Conservation (phyloP, 202 grass and related monocot species). For the Hordeum pubiflorum region DNA sequence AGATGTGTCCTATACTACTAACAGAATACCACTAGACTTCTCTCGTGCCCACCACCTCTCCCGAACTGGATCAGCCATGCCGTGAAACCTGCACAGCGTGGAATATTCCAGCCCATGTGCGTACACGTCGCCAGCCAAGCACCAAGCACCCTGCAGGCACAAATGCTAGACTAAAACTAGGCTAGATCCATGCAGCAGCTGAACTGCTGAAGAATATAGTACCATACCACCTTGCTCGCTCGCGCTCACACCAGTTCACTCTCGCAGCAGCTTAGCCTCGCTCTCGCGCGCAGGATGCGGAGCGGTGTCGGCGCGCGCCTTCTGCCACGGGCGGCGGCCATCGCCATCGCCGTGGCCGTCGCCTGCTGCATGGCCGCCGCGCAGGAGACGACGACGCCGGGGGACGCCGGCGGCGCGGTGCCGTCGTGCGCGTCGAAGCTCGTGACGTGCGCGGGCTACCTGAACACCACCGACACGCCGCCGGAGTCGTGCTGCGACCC, state of each 20-base stretch:
- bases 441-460: slow-evolving; percentile 42
- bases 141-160: not conserved
- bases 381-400: not conserved
- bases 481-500: slow-evolving; percentile 60
- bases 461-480: slow-evolving; percentile 49
- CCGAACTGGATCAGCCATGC: not conserved
- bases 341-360: not conserved
- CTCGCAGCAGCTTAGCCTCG: not conserved
- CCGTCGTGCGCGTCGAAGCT: slow-evolving; percentile 65
- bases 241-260: not conserved
- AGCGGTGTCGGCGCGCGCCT: not conserved
- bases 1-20: no score
- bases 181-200: not conserved
- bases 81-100: not conserved
- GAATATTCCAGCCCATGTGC: slow-evolving; percentile 4
- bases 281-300: not conserved
- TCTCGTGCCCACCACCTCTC: no score
- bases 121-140: not conserved
- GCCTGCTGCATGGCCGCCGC: not conserved
- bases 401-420: not conserved
- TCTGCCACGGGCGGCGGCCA: not conserved
- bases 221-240: not conserved
- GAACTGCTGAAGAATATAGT: not conserved
- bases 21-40: no score
- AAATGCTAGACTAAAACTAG: not conserved